These are phyloP conservation scores for Mycosphaerella arachidis DNA, from an alignment of 2,329 filamentous ascomycete genomes.

Conservation along the genomic window DNA sequence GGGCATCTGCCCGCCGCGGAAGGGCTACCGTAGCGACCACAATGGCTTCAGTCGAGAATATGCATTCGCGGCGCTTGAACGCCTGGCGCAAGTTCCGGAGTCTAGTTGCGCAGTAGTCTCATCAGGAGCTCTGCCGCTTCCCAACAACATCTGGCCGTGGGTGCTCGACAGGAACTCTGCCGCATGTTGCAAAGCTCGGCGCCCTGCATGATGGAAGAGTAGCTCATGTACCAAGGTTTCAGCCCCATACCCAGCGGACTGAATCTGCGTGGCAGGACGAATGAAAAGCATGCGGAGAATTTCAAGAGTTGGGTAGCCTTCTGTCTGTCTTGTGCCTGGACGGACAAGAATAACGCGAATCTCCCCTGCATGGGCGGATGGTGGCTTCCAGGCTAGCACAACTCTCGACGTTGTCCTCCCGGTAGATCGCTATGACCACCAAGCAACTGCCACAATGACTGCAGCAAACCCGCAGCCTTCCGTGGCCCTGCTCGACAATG, in stretches of 20 bases:
- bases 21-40: background rate
- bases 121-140: no score
- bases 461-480: constrained; percentile 6
- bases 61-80: background rate
- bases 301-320: background rate
- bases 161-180: background rate
- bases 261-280: background rate
- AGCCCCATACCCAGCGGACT: background rate
- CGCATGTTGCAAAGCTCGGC: background rate
- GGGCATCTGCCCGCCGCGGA: background rate
- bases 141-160: background rate
- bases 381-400: background rate
- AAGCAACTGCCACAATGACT: constrained; percentile 8
- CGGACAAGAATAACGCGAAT: constrained; percentile 4
- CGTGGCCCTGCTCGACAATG: constrained; percentile 6
- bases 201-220: background rate
- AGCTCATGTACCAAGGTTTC: background rate
- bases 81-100: background rate
- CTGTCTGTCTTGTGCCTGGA: background rate
- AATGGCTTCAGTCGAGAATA: background rate
- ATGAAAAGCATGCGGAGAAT: background rate
- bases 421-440: constrained; percentile 2
- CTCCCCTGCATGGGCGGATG: constrained; percentile 1
- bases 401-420: background rate
- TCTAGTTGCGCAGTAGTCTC: background rate